These are phyloP conservation scores for Elaeagnus macrophylla DNA, from an alignment of 306 rosid genomes.

Conservation along the genomic window DNA sequence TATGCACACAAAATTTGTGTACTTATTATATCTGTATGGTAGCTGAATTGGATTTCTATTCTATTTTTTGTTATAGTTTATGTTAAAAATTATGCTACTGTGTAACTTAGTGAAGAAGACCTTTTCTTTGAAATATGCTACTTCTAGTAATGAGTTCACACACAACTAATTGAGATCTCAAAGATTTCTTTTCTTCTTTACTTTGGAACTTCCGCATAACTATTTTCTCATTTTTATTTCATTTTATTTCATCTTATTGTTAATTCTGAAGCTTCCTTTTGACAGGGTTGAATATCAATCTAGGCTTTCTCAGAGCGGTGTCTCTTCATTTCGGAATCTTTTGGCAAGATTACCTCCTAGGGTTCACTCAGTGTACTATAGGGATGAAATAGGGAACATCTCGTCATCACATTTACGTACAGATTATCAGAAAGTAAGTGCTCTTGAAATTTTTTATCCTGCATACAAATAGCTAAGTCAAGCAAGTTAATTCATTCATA, in stretches of 20 bases:
- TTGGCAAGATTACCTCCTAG: slow-evolving; percentile 78
- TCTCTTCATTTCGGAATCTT: slow-evolving; percentile 72
- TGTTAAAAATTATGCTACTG: not conserved
- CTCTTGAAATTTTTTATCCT: not conserved
- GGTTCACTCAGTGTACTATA: slow-evolving; percentile 91
- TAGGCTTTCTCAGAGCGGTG: slow-evolving; percentile 47
- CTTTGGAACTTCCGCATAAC: not conserved
- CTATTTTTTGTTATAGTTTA: not conserved
- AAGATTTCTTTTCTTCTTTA: slow-evolving; percentile 5
- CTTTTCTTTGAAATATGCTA: not conserved
- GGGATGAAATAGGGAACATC: slow-evolving; percentile 87
- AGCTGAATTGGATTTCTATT: not conserved
- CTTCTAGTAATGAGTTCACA: not conserved
- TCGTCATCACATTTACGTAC: slow-evolving; percentile 83
- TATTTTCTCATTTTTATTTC: slow-evolving; percentile 12
- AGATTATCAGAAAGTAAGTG: slow-evolving; percentile 51
- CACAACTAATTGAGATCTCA: not conserved
- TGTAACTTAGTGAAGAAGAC: not conserved
- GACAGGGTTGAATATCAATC: slow-evolving; percentile 91
- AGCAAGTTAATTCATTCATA: not conserved
- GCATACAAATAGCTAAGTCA: not conserved
- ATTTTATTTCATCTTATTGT: slow-evolving; percentile 1
- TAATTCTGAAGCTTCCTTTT: slow-evolving; percentile 19
- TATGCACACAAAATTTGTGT: not conserved
- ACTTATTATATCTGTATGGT: not conserved